Base-by-base conservation (phyloP, 257 asterid species). In the Ocimum tenuiflorum region DNA sequence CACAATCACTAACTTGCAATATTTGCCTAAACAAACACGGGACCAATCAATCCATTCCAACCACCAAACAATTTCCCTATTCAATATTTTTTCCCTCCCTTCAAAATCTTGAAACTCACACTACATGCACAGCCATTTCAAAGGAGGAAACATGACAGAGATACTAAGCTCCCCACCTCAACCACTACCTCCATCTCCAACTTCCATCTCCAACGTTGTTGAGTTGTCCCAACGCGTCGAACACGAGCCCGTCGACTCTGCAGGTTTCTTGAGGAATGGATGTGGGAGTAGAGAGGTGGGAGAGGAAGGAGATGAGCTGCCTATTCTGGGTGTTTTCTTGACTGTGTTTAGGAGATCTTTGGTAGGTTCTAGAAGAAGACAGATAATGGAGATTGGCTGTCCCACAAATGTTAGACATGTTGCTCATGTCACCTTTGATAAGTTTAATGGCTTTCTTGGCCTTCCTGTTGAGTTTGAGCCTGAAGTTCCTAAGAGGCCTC, bases 381-480 rank as follows among this genome's bases (percentile, higher is more conserved):
- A 74, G 43, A 46, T 68, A 2, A 79, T 84, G 90, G 90, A 84
- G 71, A 84, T 84, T 75, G 85, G 90, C 10, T 65, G 78, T 66
- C 90, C 90, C 23, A 75, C 85, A 1, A 68, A 84, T 73, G 85
- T 81, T 0, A 68, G 85, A 29, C 91, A 85, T 69, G 82, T 85
- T 67, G 84, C 88, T 35, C 91, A 85, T 80, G 91, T 85, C 13
- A 85, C 91, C 12, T 82, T 82, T 75, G 91, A 85, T 71, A 73
- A 86, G 73, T 82, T 85, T 22, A 63, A 82, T 74, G 91, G 91
- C 7, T 85, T 85, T 63, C 82, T 82, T 63, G 91, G 91, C 1
- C n/a, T n/a, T n/a, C n/a, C n/a, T n/a, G n/a, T n/a, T n/a, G n/a
- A n/a, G 79, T 82, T 85, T 74, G 88, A 82, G 46, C 91, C 91